Evolutionary conservation across 2,329 filamentous ascomycete species (phyloP), one percentile per base, ranked within the genome.

Genomic region (Dothideomycetes sp.): DNA sequence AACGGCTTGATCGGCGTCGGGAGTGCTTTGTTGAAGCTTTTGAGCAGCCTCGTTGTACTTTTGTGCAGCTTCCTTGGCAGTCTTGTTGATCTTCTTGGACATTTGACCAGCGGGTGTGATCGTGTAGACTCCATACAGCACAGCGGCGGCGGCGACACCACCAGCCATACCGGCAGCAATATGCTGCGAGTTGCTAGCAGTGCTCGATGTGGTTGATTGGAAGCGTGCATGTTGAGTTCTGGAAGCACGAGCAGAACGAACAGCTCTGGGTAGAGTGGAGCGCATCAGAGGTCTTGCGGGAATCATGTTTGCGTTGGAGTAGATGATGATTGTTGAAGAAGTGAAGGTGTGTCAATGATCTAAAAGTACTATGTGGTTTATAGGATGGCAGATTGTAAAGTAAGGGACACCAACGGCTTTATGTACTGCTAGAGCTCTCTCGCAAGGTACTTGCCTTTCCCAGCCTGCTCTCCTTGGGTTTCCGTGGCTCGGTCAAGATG

Each of bases 1-100:
- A 30, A 84, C 64, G 1, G 81, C 79, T 57, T 83, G 70, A 46
- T 82, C 79, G n/a, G 50, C 36, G 44, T 75, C 70, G 0, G 82
- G 81, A 0, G 79, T 74, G 34, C 70, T 68, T 40, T 78, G 51
- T 30, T 54, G 47, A 36, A 59, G 49, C 53, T 75, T 75, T 47
- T 76, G 63, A 24, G 72, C 70, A 1, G 78, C 71, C 5, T 68
- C 65, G 30, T 77, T 61, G 57, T 81, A 73, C 53, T 81, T 75
- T n/a, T n/a, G n/a, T n/a, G n/a, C n/a, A n/a, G n/a, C n/a, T n/a
- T n/a, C n/a, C n/a, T n/a, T n/a, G n/a, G n/a, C n/a, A n/a, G n/a
- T n/a, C n/a, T n/a, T n/a, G n/a, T 38, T 43, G 19, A 46, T 31
- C 16, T 34, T 38, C 16, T 18, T 38, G 34, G 42, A 39, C 24